Base-by-base conservation (phyloP, 2,329 filamentous ascomycete genomes). In the Thielaviopsis populi region DNA sequence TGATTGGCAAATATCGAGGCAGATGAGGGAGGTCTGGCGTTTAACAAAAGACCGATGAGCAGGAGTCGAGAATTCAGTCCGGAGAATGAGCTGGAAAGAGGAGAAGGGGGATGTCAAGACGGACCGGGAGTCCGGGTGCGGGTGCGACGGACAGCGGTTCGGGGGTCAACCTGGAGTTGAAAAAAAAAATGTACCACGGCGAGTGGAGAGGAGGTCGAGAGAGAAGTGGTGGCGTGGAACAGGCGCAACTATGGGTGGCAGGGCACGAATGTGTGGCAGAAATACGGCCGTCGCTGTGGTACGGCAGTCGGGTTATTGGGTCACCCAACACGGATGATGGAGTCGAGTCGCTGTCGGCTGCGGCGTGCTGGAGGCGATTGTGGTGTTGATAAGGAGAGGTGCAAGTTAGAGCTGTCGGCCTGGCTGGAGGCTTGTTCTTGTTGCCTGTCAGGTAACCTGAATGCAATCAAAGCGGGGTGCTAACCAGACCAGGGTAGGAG, bases 391-490 rank as follows among this genome's bases (percentile, higher is more conserved):
- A 33, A 17, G 27, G 50, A 56, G 27, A 17, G 8, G 17, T 33
- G 22, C 13, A 24, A 46, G 17, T 46, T 8, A 46, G 42, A 46
- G 42, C 42, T 46, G 5, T 13, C 24, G 46, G 22, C 50, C 22
- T 54, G 50, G 27, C 27, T 33, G 15, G 50, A 17, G 17, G 17
- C n/a, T 56, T 56, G 24, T 33, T 54, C 22, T 54, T 30, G 22
- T 33, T 54, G 50, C 17, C 50, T 17, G 50, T 30, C 27, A 56
- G 24, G 24, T 56, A 56, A 56, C 50, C 50, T 27, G 30, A 33
- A 56, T 11, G 27, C 50, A 56, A 56, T 56, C 50, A 56, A 56
- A 56, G 50, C 50, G 50, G 50, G 50, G 50, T 56, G 50, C 27
- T 56, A 33, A 37, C 33, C 17, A 13, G 50, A 56, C 50, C 24